A percentile compares a stretch with the other conserved stretches of the same genome.
These are phyloP conservation scores for Cadophora gregata DNA, from an alignment of 2,329 filamentous ascomycete genomes.

Conservation along the genomic window DNA sequence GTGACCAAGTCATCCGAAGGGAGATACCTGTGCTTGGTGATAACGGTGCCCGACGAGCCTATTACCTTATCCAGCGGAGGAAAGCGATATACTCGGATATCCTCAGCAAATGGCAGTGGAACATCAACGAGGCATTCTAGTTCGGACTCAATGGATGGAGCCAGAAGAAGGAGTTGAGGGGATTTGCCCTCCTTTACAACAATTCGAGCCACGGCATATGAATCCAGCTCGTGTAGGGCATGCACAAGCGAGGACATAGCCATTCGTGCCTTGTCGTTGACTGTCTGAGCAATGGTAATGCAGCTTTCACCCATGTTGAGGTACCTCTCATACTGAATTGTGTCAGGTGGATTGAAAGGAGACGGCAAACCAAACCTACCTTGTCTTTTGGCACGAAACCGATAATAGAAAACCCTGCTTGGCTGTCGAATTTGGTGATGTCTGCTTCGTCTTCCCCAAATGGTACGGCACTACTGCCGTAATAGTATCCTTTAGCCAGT, in stretches of 20 bases:
- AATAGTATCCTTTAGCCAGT: constrained; percentile 91
- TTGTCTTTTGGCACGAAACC: constrained; percentile 81
- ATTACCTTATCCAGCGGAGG: constrained; percentile 87
- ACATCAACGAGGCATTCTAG: constrained; percentile 89
- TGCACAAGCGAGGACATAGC: constrained; percentile 90
- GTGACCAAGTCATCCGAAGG: constrained; percentile 75
- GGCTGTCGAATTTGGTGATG: constrained; percentile 84
- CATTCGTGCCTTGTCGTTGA: constrained; percentile 81
- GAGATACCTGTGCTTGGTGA: constrained; percentile 84
- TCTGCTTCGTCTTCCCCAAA: constrained; percentile 87
- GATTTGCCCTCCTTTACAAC: constrained; percentile 84
- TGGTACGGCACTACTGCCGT: constrained; percentile 88
- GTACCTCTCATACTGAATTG: constrained; percentile 75
- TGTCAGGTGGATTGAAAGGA: constrained; percentile 25
- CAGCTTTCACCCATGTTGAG: constrained; percentile 83
- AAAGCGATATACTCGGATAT: constrained; percentile 88
- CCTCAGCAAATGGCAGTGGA: constrained; percentile 91
- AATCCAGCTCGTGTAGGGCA: constrained; percentile 82
- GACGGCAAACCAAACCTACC: constrained; percentile 51
- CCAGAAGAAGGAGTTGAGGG: constrained; percentile 77
- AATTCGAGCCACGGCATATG: constrained; percentile 84
- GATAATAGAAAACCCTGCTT: constrained; percentile 77
- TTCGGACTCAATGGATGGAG: constrained; percentile 78
- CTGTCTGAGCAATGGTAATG: constrained; percentile 76
- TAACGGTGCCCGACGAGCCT: constrained; percentile 80